A percentile compares a stretch with the other conserved stretches of the same genome.
These are phyloP conservation scores for Aspergillus tanneri DNA, from an alignment of 2,329 filamentous ascomycete genomes.

Conservation along the genomic window DNA sequence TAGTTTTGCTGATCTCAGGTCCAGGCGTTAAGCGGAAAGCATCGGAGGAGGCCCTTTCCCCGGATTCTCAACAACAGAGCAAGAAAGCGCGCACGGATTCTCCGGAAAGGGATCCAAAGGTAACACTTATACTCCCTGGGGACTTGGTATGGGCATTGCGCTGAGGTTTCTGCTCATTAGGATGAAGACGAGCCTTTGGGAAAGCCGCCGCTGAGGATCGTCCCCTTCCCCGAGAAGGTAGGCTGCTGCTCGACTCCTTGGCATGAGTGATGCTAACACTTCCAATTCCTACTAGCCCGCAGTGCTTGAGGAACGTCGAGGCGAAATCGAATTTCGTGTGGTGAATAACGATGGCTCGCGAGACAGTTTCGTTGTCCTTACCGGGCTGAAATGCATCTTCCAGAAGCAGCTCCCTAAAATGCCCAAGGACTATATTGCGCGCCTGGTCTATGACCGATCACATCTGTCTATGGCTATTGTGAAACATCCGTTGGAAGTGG, in stretches of 20 bases:
- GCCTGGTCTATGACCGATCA: slow-evolving; percentile 93
- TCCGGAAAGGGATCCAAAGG: slow-evolving; percentile 38
- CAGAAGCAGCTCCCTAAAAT: slow-evolving; percentile 98
- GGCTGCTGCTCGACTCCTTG: slow-evolving; percentile 16
- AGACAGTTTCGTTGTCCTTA: slow-evolving; percentile 90
- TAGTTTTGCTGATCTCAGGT: slow-evolving; percentile 12
- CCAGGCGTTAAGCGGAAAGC: slow-evolving; percentile 50
- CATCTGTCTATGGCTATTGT: slow-evolving; percentile 96
- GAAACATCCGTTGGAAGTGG: slow-evolving; percentile 93
- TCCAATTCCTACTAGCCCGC: slow-evolving; percentile 60
- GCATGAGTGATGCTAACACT: slow-evolving; percentile 24
- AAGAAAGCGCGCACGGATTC: slow-evolving; percentile 53
- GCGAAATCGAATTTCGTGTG: slow-evolving; percentile 94
- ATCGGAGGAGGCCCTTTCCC: slow-evolving; percentile 48
- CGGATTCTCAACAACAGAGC: slow-evolving; percentile 43
- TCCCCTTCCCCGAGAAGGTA: slow-evolving; percentile 88
- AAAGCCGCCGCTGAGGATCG: slow-evolving; percentile 60
- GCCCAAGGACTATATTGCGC: slow-evolving; percentile 98
- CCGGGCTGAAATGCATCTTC: slow-evolving; percentile 94
- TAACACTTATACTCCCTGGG: too few species aligned
- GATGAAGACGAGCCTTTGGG: slow-evolving; percentile 38
- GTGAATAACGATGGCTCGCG: slow-evolving; percentile 92
- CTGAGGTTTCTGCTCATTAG: slow-evolving; percentile 34
- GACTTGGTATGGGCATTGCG: too few species aligned
- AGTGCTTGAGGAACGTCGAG: slow-evolving; percentile 87